These are phyloP conservation scores for Vigna hirtella DNA, from an alignment of 306 rosid genomes.

Conservation along the genomic window DNA sequence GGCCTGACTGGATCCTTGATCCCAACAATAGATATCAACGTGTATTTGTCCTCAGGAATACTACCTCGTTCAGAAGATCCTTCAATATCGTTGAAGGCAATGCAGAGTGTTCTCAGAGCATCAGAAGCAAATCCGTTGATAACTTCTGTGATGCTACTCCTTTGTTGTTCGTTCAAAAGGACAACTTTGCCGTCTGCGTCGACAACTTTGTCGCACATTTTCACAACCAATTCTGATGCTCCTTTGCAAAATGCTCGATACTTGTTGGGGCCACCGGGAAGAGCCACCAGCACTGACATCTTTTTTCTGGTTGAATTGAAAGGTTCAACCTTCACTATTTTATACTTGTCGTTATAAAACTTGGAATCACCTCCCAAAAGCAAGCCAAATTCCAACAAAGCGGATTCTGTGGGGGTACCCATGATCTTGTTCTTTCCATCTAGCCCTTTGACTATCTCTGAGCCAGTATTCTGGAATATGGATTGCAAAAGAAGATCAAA, in stretches of 20 bases:
- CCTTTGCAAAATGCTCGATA: slow-evolving; percentile 81
- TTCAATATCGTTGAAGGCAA: slow-evolving; percentile 69
- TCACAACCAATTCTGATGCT: slow-evolving; percentile 79
- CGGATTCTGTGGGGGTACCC: slow-evolving; percentile 86
- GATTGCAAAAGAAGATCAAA: slow-evolving; percentile 70
- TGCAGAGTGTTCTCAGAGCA: slow-evolving; percentile 83
- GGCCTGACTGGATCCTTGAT: slow-evolving; percentile 95
- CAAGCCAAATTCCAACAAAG: slow-evolving; percentile 79
- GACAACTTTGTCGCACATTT: slow-evolving; percentile 71
- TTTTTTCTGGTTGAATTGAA: slow-evolving; percentile 75
- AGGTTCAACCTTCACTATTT: slow-evolving; percentile 73
- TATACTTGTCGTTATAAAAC: slow-evolving; percentile 52
- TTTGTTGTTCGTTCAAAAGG: slow-evolving; percentile 57
- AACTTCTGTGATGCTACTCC: slow-evolving; percentile 54
- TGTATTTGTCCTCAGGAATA: slow-evolving; percentile 68
- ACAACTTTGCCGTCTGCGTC: slow-evolving; percentile 62
- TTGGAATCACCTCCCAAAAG: slow-evolving; percentile 63
- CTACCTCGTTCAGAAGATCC: slow-evolving; percentile 37
- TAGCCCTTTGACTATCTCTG: slow-evolving; percentile 70
- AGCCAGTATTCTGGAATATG: slow-evolving; percentile 75
- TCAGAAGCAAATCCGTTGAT: slow-evolving; percentile 73
- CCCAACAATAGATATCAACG: slow-evolving; percentile 74
- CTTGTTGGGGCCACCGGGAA: slow-evolving; percentile 55
- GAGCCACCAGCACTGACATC: slow-evolving; percentile 77
- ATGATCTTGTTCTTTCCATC: slow-evolving; percentile 63